These are phyloP conservation scores for Chlorophyllum brunneum DNA, from an alignment of 768 basidiomycete species.

Conservation along the genomic window DNA sequence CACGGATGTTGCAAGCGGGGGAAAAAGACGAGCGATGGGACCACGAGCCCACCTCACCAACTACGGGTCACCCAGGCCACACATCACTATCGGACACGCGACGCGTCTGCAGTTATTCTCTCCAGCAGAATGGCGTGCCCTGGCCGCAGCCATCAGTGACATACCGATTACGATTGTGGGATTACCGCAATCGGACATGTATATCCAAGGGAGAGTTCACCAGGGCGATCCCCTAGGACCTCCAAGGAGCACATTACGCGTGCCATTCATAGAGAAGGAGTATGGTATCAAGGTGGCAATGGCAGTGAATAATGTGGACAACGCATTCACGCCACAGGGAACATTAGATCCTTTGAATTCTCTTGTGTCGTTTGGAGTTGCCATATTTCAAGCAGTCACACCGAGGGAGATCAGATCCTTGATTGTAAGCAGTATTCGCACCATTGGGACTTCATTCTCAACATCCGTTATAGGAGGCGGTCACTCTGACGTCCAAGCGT, in stretches of 20 bases:
- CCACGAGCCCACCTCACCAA: conserved; percentile 15
- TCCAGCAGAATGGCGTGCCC: conserved; percentile 38
- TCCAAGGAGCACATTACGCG: conserved; percentile 53
- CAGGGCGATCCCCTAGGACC: conserved; percentile 33
- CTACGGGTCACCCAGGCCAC: conserved; percentile 21
- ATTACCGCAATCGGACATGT: conserved; percentile 62
- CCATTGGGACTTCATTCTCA: not conserved
- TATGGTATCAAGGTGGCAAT: conserved; percentile 48
- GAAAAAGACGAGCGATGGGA: not conserved
- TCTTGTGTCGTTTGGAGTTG: conserved; percentile 54
- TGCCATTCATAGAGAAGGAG: conserved; percentile 40
- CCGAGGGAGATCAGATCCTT: conserved; percentile 41
- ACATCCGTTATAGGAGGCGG: conserved; percentile 32
- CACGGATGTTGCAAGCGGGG: conserved; percentile 12
- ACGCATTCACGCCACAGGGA: conserved; percentile 69
- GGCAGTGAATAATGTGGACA: conserved; percentile 63
- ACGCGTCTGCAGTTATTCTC: conserved; percentile 54
- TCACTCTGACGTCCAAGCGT: conserved; percentile 48
- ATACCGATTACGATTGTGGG: conserved; percentile 53
- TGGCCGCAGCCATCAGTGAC: conserved; percentile 34
- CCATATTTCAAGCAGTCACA: conserved; percentile 55
- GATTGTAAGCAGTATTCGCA: conserved; percentile 33
- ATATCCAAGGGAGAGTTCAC: conserved; percentile 56
- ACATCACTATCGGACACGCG: conserved; percentile 58
- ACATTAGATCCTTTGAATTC: conserved; percentile 52